phyloP scores from a whole-genome alignment of 257 asterid species.

The Lycium ferocissimum region DNA sequence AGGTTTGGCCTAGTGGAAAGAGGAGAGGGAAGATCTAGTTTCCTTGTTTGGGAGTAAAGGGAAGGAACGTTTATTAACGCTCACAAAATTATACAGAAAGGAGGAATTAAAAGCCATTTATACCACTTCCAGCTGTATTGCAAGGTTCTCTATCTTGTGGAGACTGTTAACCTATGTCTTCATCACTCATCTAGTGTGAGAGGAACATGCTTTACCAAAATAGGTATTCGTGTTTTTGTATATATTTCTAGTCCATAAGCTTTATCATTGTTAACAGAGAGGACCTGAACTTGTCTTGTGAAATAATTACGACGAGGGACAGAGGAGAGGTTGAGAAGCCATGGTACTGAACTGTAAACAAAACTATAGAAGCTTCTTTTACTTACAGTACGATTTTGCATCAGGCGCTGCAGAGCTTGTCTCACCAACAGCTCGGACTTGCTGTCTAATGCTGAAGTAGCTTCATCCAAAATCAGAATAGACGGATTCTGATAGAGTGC shows the following conservation, averaged over 20 bases:
- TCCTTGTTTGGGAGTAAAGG: background rate
- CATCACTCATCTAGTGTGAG: background rate
- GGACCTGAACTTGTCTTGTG: background rate
- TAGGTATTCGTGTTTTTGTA: background rate
- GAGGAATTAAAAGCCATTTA: background rate
- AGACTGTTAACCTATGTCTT: background rate
- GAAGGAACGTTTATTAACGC: background rate
- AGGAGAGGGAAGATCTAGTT: background rate
- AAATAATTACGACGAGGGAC: background rate
- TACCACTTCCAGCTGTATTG: background rate
- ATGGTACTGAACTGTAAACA: background rate
- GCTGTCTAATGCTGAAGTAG: slow-evolving; percentile 94
- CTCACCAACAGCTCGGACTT: slow-evolving; percentile 85
- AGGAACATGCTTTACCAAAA: background rate
- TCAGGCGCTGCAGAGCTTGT: slow-evolving; percentile 77
- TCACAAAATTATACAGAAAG: background rate
- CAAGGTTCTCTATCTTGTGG: background rate
- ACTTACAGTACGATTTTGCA: slow-evolving; percentile 88
- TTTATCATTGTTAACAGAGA: background rate
- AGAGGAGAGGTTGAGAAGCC: slow-evolving; percentile 4
- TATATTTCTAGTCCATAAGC: background rate
- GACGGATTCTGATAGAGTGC: slow-evolving; percentile 93
- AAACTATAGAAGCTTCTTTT: slow-evolving; percentile 10
- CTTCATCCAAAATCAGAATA: slow-evolving; percentile 91
- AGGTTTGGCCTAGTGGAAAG: background rate